phyloP scores from a whole-genome alignment of 2,329 filamentous ascomycete genomes.

The Elsinoe batatas region DNA sequence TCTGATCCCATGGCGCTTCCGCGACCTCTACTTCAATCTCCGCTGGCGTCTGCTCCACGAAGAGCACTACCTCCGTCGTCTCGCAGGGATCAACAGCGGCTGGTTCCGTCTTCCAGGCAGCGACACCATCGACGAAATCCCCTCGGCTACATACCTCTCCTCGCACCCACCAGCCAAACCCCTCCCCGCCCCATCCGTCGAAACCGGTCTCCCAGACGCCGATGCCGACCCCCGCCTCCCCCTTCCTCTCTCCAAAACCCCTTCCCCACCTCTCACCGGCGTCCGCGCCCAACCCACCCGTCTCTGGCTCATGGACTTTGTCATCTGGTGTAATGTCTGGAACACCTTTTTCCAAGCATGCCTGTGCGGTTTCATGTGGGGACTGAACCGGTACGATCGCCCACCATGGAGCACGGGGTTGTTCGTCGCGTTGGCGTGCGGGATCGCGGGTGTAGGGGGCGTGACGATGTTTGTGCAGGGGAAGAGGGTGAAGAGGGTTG shows the following conservation, averaged over 20 bases:
- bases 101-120: slow-evolving; percentile 69
- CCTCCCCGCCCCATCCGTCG: background rate
- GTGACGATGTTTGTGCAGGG: slow-evolving; percentile 62
- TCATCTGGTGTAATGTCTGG: slow-evolving; percentile 66
- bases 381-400: slow-evolving; percentile 44
- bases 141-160: slow-evolving; percentile 14
- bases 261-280: slow-evolving; percentile 61
- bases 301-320: slow-evolving; percentile 67
- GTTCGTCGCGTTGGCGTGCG: slow-evolving; percentile 65
- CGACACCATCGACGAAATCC: slow-evolving; percentile 41
- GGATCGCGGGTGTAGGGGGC: slow-evolving; percentile 58
- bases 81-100: slow-evolving; percentile 63
- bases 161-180: background rate
- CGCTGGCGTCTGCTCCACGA: slow-evolving; percentile 46
- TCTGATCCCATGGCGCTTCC: slow-evolving; percentile 72
- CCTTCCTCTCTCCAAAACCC: slow-evolving; percentile 52
- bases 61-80: slow-evolving; percentile 48
- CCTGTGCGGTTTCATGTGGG: slow-evolving; percentile 74
- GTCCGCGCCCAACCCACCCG: slow-evolving; percentile 56
- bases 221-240: slow-evolving; percentile 45
- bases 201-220: slow-evolving; percentile 22
- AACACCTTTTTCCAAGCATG: slow-evolving; percentile 71
- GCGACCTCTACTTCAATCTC: slow-evolving; percentile 66
- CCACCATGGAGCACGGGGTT: slow-evolving; percentile 71
- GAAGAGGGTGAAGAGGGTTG: slow-evolving; percentile 56